These are phyloP conservation scores for Paxillus rubicundulus DNA, from an alignment of 768 basidiomycete genomes.

Conservation along the genomic window DNA sequence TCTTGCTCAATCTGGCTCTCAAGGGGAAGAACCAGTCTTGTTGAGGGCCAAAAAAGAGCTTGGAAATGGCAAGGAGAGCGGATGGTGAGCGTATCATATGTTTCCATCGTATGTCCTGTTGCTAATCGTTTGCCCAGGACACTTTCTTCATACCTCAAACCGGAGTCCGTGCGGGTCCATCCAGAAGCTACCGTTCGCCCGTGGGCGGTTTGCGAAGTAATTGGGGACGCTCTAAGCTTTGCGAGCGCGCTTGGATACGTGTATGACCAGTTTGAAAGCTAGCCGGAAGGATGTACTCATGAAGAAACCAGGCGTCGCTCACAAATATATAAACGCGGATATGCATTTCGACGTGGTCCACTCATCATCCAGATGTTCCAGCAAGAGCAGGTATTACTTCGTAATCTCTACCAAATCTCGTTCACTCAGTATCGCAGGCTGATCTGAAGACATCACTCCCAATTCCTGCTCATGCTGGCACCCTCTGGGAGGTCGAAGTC, in stretches of 20 bases:
- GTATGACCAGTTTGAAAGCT: conserved; percentile 38
- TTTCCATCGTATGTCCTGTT: background rate
- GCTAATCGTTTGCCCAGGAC: conserved; percentile 44
- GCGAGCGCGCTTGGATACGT: conserved; percentile 77
- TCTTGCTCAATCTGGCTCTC: conserved; percentile 47
- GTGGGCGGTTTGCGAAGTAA: conserved; percentile 76
- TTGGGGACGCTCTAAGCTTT: conserved; percentile 78
- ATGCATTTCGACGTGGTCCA: conserved; percentile 66
- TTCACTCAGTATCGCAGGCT: conserved; percentile 42
- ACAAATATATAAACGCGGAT: conserved; percentile 81
- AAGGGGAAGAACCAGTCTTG: conserved; percentile 61
- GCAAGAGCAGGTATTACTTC: conserved; percentile 64
- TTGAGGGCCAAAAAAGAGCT: conserved; percentile 77
- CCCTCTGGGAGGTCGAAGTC: conserved; percentile 86
- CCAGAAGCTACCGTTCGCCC: conserved; percentile 86
- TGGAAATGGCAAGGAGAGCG: conserved; percentile 47
- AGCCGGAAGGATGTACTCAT: conserved; percentile 1
- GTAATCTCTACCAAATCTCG: background rate
- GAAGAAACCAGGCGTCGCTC: conserved; percentile 50
- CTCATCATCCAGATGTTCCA: conserved; percentile 82
- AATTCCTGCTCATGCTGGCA: conserved; percentile 74
- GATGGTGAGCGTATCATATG: conserved; percentile 49
- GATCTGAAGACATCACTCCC: conserved; percentile 74
- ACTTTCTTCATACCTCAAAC: conserved; percentile 77
- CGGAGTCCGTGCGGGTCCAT: conserved; percentile 79